These are phyloP conservation scores for Cyclotella atomus DNA, from an alignment of 108 stramenopile genomes.

Conservation along the genomic window DNA sequence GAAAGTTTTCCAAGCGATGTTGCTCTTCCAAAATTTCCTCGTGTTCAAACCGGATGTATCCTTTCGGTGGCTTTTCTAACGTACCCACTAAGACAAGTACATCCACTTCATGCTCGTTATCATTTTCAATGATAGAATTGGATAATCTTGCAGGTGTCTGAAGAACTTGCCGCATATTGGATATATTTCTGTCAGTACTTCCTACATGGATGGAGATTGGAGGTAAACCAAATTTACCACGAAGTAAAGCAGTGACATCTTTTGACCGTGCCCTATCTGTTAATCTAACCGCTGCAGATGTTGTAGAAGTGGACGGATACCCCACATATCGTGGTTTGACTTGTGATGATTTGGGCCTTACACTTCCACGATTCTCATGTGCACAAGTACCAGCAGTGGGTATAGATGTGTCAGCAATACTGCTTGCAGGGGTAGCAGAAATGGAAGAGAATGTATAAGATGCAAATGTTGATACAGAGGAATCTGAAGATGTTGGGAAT, in stretches of 20 bases:
- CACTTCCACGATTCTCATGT: too few relatives aligned
- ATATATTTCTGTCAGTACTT: neutral
- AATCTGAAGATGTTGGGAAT: slow-evolving; percentile 31
- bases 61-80: slow-evolving; percentile 38
- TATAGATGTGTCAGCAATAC: neutral
- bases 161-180: slow-evolving; percentile 10
- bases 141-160: neutral
- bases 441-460: slow-evolving; percentile 32
- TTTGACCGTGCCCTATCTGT: slow-evolving; percentile 44
- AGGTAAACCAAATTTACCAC: slow-evolving; percentile 55
- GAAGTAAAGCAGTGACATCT: slow-evolving; percentile 49
- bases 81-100: slow-evolving; percentile 54
- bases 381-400: neutral
- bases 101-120: slow-evolving; percentile 30
- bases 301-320: slow-evolving; percentile 27
- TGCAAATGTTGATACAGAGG: slow-evolving; percentile 24
- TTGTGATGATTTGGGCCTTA: neutral
- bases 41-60: slow-evolving; percentile 53
- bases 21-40: slow-evolving; percentile 40
- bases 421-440: neutral
- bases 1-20: slow-evolving; percentile 19
- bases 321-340: slow-evolving; percentile 19
- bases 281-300: slow-evolving; percentile 46
- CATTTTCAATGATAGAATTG: neutral
- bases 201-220: neutral